Base-by-base conservation (phyloP, 305 asterid species). In the Ilex paraguariensis region DNA sequence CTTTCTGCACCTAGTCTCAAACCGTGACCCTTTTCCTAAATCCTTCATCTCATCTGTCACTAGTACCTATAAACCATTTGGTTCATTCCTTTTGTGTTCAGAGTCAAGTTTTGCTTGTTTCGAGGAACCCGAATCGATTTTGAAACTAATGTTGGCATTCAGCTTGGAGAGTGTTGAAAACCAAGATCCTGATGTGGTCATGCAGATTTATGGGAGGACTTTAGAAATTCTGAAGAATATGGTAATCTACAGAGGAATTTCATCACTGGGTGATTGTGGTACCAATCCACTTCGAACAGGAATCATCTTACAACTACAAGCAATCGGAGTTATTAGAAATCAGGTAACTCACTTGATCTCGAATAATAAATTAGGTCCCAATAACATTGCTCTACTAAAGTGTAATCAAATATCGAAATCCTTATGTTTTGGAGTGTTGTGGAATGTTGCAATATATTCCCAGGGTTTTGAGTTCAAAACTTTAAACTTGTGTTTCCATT, bases 41-140 rank as follows among this genome's bases (percentile, higher is more conserved):
- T 57, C 10, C 31, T 69, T 74, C 12, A 39, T 57, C 66, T 39
- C 70, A 59, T 57, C 73, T 2, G n/a, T 53, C 45, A 53, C 32
- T 7, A 16, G 13, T 56, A 28, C 6, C 3, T 74, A 66, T 70
- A 62, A 31, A 70, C 76, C 73, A 30, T 74, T 74, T 33, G 70
- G 73, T 7, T 70, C 57, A 49, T 74, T 65, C 56, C 60, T 74
- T 44, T 30, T 70, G 39, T 70, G 70, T 58, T 57, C 76, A 54
- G 70, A 70, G 5, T 57, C 60, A 13, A 72, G 70, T 39, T 66
- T 69, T 54, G 52, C 70, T 10, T 70, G 70, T 60, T 70, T 74
- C 61, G 79, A 74, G 57, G 76, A 70, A 11, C 66, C 75, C 7
- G 76, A 70, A 32, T 49, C 70, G 9, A 61, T 67, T 53, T 56